phyloP scores from a whole-genome alignment of 2,329 filamentous ascomycete genomes.

The Cytospora schulzeri region DNA sequence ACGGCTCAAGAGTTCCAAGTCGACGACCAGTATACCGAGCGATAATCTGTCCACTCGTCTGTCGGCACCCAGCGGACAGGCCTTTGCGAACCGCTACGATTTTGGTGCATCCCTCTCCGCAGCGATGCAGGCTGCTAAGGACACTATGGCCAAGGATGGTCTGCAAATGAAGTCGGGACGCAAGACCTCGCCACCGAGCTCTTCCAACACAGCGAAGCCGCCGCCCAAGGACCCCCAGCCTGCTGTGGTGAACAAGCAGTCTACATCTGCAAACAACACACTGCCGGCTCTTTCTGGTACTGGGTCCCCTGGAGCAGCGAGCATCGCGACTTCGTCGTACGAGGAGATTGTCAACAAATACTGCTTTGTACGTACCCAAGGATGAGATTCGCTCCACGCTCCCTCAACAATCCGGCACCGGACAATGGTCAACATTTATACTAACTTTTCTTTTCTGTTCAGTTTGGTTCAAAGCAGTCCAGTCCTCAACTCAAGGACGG shows the following conservation, averaged over 20 bases:
- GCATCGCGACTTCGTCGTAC: slow-evolving; percentile 84
- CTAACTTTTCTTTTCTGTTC: slow-evolving; percentile 43
- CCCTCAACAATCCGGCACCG: slow-evolving; percentile 33
- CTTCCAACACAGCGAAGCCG: slow-evolving; percentile 14
- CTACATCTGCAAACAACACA: slow-evolving; percentile 32
- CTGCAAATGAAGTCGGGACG: slow-evolving; percentile 58
- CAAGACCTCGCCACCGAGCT: slow-evolving; percentile 35
- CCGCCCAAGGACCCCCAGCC: slow-evolving; percentile 18
- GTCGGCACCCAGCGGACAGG: slow-evolving; percentile 64
- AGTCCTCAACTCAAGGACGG: slow-evolving; percentile 54
- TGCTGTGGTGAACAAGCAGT: slow-evolving; percentile 26
- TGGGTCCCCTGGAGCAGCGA: slow-evolving; percentile 51
- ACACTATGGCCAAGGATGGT: slow-evolving; percentile 60
- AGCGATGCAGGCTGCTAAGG: slow-evolving; percentile 75
- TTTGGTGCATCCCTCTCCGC: slow-evolving; percentile 90
- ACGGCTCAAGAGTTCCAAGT: slow-evolving; percentile 71
- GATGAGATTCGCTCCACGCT: slow-evolving; percentile 30
- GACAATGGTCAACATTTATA: slow-evolving; percentile 35
- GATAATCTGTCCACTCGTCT: slow-evolving; percentile 59
- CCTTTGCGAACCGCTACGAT: slow-evolving; percentile 92
- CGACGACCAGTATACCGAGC: slow-evolving; percentile 62
- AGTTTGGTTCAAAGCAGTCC: slow-evolving; percentile 66
- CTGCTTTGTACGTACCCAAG: slow-evolving; percentile 91
- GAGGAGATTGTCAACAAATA: slow-evolving; percentile 98
- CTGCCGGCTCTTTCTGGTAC: slow-evolving; percentile 43